Percentiles rank a stretch among this genome's conserved stretches.
phyloP scores from a whole-genome alignment of 805 yeast genomes.

The Kluyveromyces aestuarii region DNA sequence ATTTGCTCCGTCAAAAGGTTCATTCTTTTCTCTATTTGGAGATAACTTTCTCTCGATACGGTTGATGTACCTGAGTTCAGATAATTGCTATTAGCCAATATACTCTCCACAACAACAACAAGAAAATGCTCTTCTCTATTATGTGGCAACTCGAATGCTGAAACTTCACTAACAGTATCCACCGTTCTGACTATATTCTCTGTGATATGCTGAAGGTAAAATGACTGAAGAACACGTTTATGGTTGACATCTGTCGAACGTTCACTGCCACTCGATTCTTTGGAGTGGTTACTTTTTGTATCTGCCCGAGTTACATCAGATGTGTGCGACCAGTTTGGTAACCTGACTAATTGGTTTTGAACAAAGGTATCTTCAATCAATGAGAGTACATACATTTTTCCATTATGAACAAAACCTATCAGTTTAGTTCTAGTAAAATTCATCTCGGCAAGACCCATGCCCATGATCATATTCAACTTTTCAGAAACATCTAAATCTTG shows the following conservation, averaged over 20 bases:
- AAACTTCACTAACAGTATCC: constrained; percentile 75
- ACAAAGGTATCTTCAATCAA: constrained; percentile 85
- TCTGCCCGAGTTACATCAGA: constrained; percentile 20
- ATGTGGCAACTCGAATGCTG: constrained; percentile 62
- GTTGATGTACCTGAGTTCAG: constrained; percentile 5
- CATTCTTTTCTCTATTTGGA: constrained; percentile 19
- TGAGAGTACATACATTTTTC: constrained; percentile 82
- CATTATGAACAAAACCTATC: constrained; percentile 79
- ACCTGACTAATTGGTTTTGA: constrained; percentile 36
- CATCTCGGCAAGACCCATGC: constrained; percentile 19
- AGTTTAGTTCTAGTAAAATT: constrained; percentile 78
- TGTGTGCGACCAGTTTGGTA: constrained; percentile 30
- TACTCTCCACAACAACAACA: constrained; percentile 76
- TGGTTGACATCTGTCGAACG: neutral
- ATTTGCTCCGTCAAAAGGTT: constrained; percentile 27
- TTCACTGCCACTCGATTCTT: neutral
- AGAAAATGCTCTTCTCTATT: constrained; percentile 63
- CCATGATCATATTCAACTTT: constrained; percentile 20
- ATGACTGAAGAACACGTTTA: constrained; percentile 32
- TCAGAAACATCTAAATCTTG: constrained; percentile 10
- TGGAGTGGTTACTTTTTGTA: neutral
- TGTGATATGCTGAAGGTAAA: constrained; percentile 80
- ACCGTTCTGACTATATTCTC: constrained; percentile 77
- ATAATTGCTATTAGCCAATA: constrained; percentile 30
- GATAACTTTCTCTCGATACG: constrained; percentile 10